Conservation (phyloP, 192 early-diverging fungal genomes). For the Rhizoclosmatium globosum region DNA sequence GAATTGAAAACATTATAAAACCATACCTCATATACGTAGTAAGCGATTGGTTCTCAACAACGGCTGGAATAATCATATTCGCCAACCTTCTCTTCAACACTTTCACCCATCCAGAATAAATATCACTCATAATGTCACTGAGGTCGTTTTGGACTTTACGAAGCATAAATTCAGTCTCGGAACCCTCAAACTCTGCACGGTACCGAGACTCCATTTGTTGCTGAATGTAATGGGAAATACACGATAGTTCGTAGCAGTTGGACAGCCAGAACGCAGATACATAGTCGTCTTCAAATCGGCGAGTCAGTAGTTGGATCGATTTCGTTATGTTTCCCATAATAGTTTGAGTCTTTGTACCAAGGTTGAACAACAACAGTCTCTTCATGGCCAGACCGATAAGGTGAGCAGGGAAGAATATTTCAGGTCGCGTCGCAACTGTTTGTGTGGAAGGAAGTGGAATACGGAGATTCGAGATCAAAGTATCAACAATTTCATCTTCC, state of each 20-base stretch:
- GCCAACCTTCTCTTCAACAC: slow-evolving; percentile 91
- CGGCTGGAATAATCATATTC: slow-evolving; percentile 94
- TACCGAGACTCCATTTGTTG: slow-evolving; percentile 37
- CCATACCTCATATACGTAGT: slow-evolving; percentile 80
- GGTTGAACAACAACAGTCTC: slow-evolving; percentile 87
- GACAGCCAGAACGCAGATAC: slow-evolving; percentile 96
- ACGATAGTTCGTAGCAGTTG: slow-evolving; percentile 95
- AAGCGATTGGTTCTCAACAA: slow-evolving; percentile 94
- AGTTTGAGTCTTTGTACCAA: slow-evolving; percentile 81
- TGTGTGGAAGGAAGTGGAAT: slow-evolving; percentile 87
- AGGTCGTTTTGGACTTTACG: slow-evolving; percentile 88
- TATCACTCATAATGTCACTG: slow-evolving; percentile 89
- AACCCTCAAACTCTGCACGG: slow-evolving; percentile 46
- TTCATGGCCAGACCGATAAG: slow-evolving; percentile 84
- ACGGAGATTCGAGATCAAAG: slow-evolving; percentile 87
- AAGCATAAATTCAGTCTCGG: slow-evolving; percentile 75
- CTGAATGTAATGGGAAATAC: slow-evolving; percentile 75
- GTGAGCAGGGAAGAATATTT: slow-evolving; percentile 96
- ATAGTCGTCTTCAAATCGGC: slow-evolving; percentile 82
- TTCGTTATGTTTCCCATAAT: slow-evolving; percentile 86
- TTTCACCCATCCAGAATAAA: slow-evolving; percentile 98
- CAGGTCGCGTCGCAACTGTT: slow-evolving; percentile 77
- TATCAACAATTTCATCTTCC: slow-evolving; percentile 85
- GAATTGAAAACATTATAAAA: slow-evolving; percentile 3
- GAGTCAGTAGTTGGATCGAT: slow-evolving; percentile 35